Evolutionary conservation across 768 basidiomycete genomes (phyloP).

Genomic region (Leccinum subgranulosum): DNA sequence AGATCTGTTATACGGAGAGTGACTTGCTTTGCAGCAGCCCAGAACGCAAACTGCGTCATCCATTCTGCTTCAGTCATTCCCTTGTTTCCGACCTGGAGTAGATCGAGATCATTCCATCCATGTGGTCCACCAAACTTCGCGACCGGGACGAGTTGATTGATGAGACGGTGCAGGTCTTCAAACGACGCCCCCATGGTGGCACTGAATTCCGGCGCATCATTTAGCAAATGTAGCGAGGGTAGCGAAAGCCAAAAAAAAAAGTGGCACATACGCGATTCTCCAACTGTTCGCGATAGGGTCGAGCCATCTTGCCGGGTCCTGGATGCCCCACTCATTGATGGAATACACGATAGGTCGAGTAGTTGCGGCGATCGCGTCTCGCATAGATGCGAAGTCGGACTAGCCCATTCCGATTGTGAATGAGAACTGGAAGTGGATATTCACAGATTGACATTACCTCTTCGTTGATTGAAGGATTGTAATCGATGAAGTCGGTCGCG

Average conservation of each 20-base stretch:
- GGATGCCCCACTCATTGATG: slow-evolving; percentile 49
- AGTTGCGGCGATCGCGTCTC: slow-evolving; percentile 2
- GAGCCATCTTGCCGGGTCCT: slow-evolving; percentile 49
- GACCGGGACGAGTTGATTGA: slow-evolving; percentile 24
- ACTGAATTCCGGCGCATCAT: background rate
- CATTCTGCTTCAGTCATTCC: slow-evolving; percentile 33
- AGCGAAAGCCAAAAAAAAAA: background rate
- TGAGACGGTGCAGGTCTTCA: slow-evolving; percentile 8
- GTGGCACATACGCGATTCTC: slow-evolving; percentile 43
- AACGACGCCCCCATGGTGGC: slow-evolving; percentile 11
- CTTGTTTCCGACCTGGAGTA: slow-evolving; percentile 48
- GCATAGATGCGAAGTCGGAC: slow-evolving; percentile 2
- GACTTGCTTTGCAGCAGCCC: slow-evolving; percentile 12
- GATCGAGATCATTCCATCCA: slow-evolving; percentile 49
- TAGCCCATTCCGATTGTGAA: background rate
- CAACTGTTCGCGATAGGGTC: slow-evolving; percentile 47
- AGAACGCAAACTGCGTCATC: slow-evolving; percentile 11
- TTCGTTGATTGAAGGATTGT: background rate
- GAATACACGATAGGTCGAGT: slow-evolving; percentile 40
- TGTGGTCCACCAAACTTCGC: slow-evolving; percentile 33
- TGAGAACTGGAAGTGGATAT: background rate
- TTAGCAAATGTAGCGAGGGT: background rate
- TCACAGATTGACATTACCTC: background rate
- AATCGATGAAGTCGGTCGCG: slow-evolving; percentile 1
- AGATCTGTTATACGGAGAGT: too few species aligned